Evolutionary conservation across 2,329 filamentous ascomycete species (phyloP).

Genomic region (Colletotrichum kahawae): DNA sequence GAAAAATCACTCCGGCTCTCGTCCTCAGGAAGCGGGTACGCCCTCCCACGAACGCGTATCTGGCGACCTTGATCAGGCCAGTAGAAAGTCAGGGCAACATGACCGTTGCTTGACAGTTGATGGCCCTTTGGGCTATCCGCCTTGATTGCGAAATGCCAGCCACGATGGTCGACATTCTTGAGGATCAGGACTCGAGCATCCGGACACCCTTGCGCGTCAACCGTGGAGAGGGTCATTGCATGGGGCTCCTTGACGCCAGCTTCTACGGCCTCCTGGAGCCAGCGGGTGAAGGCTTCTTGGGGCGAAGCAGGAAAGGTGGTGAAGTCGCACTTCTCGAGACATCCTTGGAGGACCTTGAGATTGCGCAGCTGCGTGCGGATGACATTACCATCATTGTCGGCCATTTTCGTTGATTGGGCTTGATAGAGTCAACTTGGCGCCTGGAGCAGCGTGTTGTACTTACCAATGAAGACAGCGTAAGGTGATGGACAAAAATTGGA

Average conservation of each 20-base stretch:
- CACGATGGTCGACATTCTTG: not conserved
- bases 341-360: not conserved
- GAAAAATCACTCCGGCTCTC: not conserved
- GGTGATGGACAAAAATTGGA: no score
- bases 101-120: not conserved
- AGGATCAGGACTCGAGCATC: not conserved
- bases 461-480: no score
- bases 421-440: not conserved
- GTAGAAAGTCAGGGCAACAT: not conserved
- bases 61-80: not conserved
- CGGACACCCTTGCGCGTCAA: not conserved
- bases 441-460: no score
- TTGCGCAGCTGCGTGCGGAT: not conserved
- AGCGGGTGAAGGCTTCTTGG: not conserved
- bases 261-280: not conserved
- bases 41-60: not conserved
- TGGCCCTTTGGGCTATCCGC: not conserved
- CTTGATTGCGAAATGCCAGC: not conserved
- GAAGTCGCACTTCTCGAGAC: not conserved
- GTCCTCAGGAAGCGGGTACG: not conserved
- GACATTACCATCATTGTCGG: not conserved
- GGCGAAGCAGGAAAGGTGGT: not conserved
- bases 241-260: not conserved
- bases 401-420: not conserved
- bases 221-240: not conserved